Evolutionary conservation across 345 rosid genomes (phyloP), one percentile per base, ranked within the genome.

Genomic region (Syzygium oleosum): DNA sequence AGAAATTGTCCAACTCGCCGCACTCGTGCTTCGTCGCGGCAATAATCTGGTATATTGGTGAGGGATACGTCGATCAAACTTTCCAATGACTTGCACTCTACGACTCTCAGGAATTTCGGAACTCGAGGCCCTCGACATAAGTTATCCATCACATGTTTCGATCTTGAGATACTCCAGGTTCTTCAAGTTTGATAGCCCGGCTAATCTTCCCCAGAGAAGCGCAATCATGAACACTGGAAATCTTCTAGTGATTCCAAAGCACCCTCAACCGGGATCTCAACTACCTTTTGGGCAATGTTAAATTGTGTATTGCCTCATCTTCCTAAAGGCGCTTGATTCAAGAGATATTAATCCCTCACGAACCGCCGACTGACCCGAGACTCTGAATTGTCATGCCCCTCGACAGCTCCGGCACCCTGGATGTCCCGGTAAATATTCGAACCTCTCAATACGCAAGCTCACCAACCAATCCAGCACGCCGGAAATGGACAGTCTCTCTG

Each of bases 191-290:
- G 59, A 21, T 10, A 55, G 59, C 59, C 59, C 5, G 19, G 59
- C 27, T 22, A 25, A 55, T 55, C 59, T 55, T 0, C 59, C 27
- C 22, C n/a, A 23, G 59, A 55, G 59, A 55, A 55, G 12, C 5
- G 59, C 59, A 55, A 23, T 23, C 59, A 22, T 0, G 25, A 22
- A 23, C 59, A 22, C 59, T n/a, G 0, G 1, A 22, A 19, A 55
- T 22, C 0, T 8, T 1, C 59, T 8, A 22, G 19, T 1, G 59
- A 1, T 55, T 55, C 59, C 59, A 9, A 1, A 55, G 0, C 27
- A 22, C 4, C 59, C 59, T 19, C 27, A 55, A 53, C 0, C 56
- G n/a, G n/a, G n/a, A n/a, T n/a, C n/a, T n/a, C n/a, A n/a, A n/a
- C n/a, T n/a, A n/a, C n/a, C n/a, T n/a, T n/a, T n/a, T n/a, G n/a